A percentile compares a stretch with the other conserved stretches of the same genome.
Conservation (phyloP, 139 green algal genomes). For the Picochlorum sp. region DNA sequence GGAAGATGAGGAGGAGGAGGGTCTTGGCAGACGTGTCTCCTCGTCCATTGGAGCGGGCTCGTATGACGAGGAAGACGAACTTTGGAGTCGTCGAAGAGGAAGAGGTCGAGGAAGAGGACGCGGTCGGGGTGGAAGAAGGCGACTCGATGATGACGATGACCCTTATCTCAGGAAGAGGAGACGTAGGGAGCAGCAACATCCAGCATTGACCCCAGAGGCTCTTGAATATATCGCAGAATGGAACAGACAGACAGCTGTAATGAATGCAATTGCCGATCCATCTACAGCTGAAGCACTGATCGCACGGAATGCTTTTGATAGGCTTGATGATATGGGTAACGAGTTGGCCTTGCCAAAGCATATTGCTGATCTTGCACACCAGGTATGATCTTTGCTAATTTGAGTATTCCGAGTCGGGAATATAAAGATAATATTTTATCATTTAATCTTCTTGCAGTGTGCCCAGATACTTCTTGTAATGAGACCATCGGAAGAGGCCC, state of each 20-base stretch:
- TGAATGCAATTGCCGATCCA: constrained; percentile 42
- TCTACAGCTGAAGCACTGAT: constrained; percentile 40
- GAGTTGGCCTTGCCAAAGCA: constrained; percentile 22
- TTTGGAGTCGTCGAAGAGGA: constrained; percentile 2
- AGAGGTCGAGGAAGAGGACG: not conserved
- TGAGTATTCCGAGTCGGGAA: not conserved
- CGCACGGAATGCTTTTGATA: constrained; percentile 38
- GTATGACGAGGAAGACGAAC: constrained; percentile 16
- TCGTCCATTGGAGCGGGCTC: not conserved
- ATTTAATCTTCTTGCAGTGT: constrained; percentile 34
- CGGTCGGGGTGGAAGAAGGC: not conserved
- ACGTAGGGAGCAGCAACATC: not conserved
- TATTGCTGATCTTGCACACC: constrained; percentile 46
- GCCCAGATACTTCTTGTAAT: constrained; percentile 76
- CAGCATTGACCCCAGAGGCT: constrained; percentile 10
- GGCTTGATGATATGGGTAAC: constrained; percentile 39
- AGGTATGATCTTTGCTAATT: too few relatives aligned
- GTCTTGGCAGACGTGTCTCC: not conserved
- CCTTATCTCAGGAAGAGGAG: not conserved
- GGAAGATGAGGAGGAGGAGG: not conserved
- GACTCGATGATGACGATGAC: constrained; percentile 12
- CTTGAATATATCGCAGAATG: constrained; percentile 29
- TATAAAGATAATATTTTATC: not conserved
- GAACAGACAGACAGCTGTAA: constrained; percentile 48
- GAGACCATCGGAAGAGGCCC: constrained; percentile 43